Percentiles rank a stretch among this genome's conserved stretches.
Conservation (phyloP, 139 green algal genomes). For the Coelastrella sp. region DNA sequence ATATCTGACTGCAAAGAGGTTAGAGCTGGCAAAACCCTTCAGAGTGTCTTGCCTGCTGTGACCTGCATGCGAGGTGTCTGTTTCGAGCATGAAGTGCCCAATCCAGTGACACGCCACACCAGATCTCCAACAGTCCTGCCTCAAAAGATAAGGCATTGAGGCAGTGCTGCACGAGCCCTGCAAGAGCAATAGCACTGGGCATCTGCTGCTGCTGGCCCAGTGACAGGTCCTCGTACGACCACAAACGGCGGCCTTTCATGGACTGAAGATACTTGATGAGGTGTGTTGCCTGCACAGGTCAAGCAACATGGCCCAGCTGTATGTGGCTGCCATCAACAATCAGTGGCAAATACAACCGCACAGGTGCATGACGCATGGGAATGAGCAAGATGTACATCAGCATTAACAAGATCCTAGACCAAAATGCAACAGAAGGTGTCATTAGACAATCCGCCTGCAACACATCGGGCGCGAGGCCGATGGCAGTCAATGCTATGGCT, state of each 20-base stretch:
- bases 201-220: constrained; percentile 27
- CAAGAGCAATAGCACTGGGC: constrained; percentile 54
- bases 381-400: neutral
- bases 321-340: too few species aligned
- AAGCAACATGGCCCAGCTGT: neutral
- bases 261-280: constrained; percentile 87
- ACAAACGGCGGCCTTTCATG: constrained; percentile 80
- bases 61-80: constrained; percentile 77
- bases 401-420: too few species aligned
- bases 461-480: too few species aligned
- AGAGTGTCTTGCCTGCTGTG: constrained; percentile 72
- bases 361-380: neutral
- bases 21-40: neutral
- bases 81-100: constrained; percentile 80
- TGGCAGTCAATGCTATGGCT: too few species aligned
- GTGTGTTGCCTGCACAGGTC: constrained; percentile 50
- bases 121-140: constrained; percentile 71
- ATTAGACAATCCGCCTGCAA: too few species aligned
- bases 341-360: too few species aligned
- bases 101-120: constrained; percentile 82
- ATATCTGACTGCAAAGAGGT: neutral
- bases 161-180: constrained; percentile 50
- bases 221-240: constrained; percentile 73
- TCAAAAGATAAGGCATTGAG: constrained; percentile 52
- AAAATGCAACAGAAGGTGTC: too few species aligned